Conservation (phyloP, 1,139 yeast genomes). For the Debaryomyces sp. region DNA sequence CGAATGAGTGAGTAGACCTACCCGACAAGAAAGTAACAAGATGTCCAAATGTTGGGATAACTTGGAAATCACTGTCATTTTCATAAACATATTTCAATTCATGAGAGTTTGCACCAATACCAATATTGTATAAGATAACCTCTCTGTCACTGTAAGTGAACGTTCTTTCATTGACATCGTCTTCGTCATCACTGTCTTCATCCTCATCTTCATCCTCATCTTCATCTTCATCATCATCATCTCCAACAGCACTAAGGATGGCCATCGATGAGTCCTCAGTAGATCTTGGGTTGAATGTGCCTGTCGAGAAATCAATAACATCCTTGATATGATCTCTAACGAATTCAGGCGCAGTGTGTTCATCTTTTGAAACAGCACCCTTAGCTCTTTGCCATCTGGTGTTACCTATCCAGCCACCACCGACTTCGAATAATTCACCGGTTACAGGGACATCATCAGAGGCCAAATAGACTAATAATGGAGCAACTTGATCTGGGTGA, state of each 20-base stretch:
- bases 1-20: constrained; percentile 54
- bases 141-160: constrained; percentile 65
- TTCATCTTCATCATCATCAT: constrained; percentile 52
- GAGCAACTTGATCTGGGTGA: constrained; percentile 91
- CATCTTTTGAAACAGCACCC: constrained; percentile 71
- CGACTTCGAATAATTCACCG: constrained; percentile 49
- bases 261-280: constrained; percentile 81
- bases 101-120: constrained; percentile 80
- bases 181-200: constrained; percentile 53
- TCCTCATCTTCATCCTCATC: constrained; percentile 51
- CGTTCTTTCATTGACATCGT: constrained; percentile 48
- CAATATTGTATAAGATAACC: constrained; percentile 82
- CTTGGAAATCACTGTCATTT: constrained; percentile 76
- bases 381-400: constrained; percentile 95
- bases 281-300: constrained; percentile 60
- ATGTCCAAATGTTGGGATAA: constrained; percentile 91
- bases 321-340: constrained; percentile 68
- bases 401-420: constrained; percentile 93
- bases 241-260: constrained; percentile 67
- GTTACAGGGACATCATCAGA: constrained; percentile 68
- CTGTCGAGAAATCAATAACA: constrained; percentile 64
- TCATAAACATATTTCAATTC: constrained; percentile 85
- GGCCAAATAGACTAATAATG: constrained; percentile 76
- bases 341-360: constrained; percentile 66
- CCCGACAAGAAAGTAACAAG: constrained; percentile 66